Percentiles rank a stretch among this genome's conserved stretches.
Evolutionary conservation across 768 basidiomycete species (phyloP).

Genomic region (Psilocybe tampanensis): DNA sequence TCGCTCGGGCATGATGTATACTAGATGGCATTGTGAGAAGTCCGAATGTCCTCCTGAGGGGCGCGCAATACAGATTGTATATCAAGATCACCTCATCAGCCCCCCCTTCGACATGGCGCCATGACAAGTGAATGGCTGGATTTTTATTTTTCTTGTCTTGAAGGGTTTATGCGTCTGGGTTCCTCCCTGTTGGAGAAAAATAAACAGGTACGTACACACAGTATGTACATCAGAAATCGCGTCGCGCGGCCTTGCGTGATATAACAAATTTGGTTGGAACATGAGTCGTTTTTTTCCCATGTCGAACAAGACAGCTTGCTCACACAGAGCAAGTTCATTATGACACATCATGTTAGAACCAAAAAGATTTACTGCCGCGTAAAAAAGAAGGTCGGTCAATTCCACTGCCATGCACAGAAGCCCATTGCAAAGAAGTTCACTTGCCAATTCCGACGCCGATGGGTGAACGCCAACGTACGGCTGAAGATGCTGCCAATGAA

Average conservation of each 20-base stretch:
- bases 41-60: slow-evolving; percentile 1
- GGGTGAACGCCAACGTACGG: background rate
- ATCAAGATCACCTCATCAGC: slow-evolving; percentile 11
- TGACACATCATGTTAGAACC: slow-evolving; percentile 12
- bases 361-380: slow-evolving; percentile 1
- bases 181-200: slow-evolving; percentile 13
- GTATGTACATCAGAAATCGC: slow-evolving; percentile 1
- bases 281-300: slow-evolving; percentile 10
- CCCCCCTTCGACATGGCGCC: background rate
- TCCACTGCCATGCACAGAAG: too few species aligned
- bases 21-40: slow-evolving; percentile 12
- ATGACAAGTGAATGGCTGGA: background rate
- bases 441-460: background rate
- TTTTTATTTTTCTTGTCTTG: background rate
- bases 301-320: slow-evolving; percentile 12
- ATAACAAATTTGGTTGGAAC: background rate
- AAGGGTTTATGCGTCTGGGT: slow-evolving; percentile 3
- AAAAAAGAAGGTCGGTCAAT: slow-evolving; percentile 4
- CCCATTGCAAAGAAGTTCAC: background rate
- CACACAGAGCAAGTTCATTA: background rate
- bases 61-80: background rate
- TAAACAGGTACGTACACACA: too few species aligned
- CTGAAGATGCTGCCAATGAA: background rate
- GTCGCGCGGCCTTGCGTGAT: background rate
- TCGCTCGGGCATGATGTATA: background rate